These are phyloP conservation scores for Russula virescens DNA, from an alignment of 768 basidiomycete genomes.

Conservation along the genomic window DNA sequence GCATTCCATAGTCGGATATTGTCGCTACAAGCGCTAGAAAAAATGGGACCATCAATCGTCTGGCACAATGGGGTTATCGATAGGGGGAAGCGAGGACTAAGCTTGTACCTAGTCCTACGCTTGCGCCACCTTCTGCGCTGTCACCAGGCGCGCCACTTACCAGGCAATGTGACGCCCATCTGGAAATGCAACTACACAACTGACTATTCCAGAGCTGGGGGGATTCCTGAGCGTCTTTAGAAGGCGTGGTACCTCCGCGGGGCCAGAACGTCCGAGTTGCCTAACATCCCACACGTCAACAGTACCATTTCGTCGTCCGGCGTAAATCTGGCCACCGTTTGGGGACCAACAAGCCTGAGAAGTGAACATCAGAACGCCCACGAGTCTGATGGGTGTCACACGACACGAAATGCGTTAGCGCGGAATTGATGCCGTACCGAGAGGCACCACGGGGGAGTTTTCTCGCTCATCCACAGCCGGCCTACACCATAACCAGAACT, in stretches of 20 bases:
- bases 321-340: slow-evolving; percentile 83
- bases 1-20: slow-evolving; percentile 94
- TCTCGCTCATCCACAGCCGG: slow-evolving; percentile 82
- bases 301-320: slow-evolving; percentile 83
- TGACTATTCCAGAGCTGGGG: slow-evolving; percentile 82
- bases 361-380: slow-evolving; percentile 6
- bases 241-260: slow-evolving; percentile 62
- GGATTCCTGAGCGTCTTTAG: slow-evolving; percentile 84
- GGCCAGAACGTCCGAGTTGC: slow-evolving; percentile 59
- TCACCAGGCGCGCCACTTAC: slow-evolving; percentile 40
- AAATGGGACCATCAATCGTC: slow-evolving; percentile 11
- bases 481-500: slow-evolving; percentile 64
- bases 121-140: not conserved
- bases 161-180: slow-evolving; percentile 89
- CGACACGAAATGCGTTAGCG: slow-evolving; percentile 9
- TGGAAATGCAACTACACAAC: slow-evolving; percentile 86
- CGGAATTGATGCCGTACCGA: slow-evolving; percentile 52
- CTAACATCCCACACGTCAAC: slow-evolving; percentile 95
- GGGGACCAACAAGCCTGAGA: slow-evolving; percentile 90
- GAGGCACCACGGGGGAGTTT: slow-evolving; percentile 93
- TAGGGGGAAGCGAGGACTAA: not conserved
- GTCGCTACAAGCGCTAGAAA: slow-evolving; percentile 76
- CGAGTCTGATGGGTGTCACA: slow-evolving; percentile 3
- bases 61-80: slow-evolving; percentile 6
- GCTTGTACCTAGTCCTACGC: slow-evolving; percentile 9